phyloP scores from a whole-genome alignment of 2,329 filamentous ascomycete genomes.

The Fusarium sp. region DNA sequence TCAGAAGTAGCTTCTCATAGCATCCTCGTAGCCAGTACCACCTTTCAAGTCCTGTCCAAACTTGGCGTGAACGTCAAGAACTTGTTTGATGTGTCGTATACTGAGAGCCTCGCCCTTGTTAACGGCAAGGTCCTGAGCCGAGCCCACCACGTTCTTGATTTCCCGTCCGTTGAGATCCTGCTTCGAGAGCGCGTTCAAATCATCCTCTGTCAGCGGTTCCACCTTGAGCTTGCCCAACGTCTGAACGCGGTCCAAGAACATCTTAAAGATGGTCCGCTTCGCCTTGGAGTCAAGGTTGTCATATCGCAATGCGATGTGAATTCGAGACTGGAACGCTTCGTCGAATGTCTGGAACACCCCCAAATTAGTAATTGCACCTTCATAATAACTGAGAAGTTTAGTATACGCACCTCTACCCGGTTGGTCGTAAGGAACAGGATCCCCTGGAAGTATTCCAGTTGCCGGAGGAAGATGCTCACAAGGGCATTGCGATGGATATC shows the following conservation, averaged over 20 bases:
- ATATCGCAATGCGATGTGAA: conserved; percentile 87
- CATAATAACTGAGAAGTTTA: background rate
- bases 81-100: conserved; percentile 83
- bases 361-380: background rate
- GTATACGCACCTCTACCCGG: conserved; percentile 70
- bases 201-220: conserved; percentile 72
- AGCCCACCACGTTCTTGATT: conserved; percentile 90
- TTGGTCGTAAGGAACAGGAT: conserved; percentile 93
- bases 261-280: conserved; percentile 82
- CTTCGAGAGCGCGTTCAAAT: conserved; percentile 73
- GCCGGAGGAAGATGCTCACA: conserved; percentile 86
- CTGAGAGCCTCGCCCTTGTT: conserved; percentile 76
- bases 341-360: conserved; percentile 75
- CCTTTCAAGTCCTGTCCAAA: conserved; percentile 88
- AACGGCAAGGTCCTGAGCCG: conserved; percentile 83
- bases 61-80: conserved; percentile 84
- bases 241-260: conserved; percentile 81
- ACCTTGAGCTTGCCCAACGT: conserved; percentile 70
- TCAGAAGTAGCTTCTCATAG: conserved; percentile 82
- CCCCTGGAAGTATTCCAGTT: conserved; percentile 92
- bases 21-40: conserved; percentile 81
- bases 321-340: conserved; percentile 88
- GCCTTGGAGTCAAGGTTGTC: conserved; percentile 78
- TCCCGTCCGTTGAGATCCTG: conserved; percentile 72
- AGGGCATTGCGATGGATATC: conserved; percentile 88